These are phyloP conservation scores for Alliaria petiolata DNA, from an alignment of 345 rosid genomes.

Conservation along the genomic window DNA sequence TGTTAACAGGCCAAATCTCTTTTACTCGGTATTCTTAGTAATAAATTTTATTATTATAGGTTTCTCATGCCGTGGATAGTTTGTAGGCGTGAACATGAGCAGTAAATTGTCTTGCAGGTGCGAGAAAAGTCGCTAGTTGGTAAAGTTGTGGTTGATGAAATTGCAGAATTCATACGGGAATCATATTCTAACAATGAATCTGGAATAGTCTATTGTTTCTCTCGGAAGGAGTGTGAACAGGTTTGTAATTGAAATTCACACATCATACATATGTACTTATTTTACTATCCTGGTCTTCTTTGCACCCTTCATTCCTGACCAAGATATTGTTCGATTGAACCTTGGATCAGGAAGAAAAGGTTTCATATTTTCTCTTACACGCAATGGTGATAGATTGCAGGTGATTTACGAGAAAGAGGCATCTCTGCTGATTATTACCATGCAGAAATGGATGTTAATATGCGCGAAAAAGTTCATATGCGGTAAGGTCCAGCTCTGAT, in stretches of 20 bases:
- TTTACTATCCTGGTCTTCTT: neutral
- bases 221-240: slow-evolving; percentile 96
- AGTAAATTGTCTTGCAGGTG: slow-evolving; percentile 45
- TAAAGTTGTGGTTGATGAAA: slow-evolving; percentile 75
- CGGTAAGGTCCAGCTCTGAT: slow-evolving; percentile 33
- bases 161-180: slow-evolving; percentile 71
- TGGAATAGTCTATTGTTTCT: slow-evolving; percentile 94
- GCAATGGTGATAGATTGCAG: slow-evolving; percentile 65
- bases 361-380: slow-evolving; percentile 12
- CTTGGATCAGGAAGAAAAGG: neutral
- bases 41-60: neutral
- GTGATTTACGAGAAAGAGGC: slow-evolving; percentile 66
- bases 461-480: slow-evolving; percentile 87
- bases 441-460: slow-evolving; percentile 87
- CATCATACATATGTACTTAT: slow-evolving; percentile 1
- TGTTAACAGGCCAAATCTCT: slow-evolving; percentile 93
- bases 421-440: slow-evolving; percentile 84
- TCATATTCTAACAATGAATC: slow-evolving; percentile 87
- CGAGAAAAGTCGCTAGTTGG: slow-evolving; percentile 83
- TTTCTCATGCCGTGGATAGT: slow-evolving; percentile 3
- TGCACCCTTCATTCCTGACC: neutral
- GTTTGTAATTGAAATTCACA: slow-evolving; percentile 32
- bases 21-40: slow-evolving; percentile 62
- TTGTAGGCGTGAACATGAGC: neutral
- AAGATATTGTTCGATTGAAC: neutral